phyloP scores from a whole-genome alignment of 169 alveolate genomes.

The Plasmodium yoelii region DNA sequence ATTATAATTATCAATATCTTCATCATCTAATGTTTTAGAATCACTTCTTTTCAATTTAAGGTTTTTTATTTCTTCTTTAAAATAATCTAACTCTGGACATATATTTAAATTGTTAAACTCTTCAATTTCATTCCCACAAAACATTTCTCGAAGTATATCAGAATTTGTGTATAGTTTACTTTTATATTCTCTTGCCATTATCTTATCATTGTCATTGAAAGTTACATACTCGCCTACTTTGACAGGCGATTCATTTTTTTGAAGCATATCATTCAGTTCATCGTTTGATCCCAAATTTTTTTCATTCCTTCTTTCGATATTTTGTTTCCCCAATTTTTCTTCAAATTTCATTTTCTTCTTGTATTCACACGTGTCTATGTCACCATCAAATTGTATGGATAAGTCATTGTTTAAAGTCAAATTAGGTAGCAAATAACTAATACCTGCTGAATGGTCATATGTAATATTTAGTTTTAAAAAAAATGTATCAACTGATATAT shows the following conservation, averaged over 20 bases:
- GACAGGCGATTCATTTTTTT: neutral
- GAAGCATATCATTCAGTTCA: neutral
- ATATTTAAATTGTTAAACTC: conserved; percentile 42
- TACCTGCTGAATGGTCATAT: conserved; percentile 52
- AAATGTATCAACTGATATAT: conserved; percentile 69
- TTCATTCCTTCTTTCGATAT: conserved; percentile 2
- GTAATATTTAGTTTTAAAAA: conserved; percentile 74
- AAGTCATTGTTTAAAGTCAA: conserved; percentile 65
- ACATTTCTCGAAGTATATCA: conserved; percentile 9
- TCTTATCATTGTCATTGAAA: conserved; percentile 1
- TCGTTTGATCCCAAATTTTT: neutral
- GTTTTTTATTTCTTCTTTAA: conserved; percentile 62
- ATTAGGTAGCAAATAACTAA: conserved; percentile 55
- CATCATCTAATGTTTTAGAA: conserved; percentile 45
- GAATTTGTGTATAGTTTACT: conserved; percentile 24
- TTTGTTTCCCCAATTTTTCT: conserved; percentile 1
- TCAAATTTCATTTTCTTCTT: conserved; percentile 49
- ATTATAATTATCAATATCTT: conserved; percentile 10
- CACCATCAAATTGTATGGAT: conserved; percentile 77
- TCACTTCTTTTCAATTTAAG: conserved; percentile 41
- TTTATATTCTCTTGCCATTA: conserved; percentile 18
- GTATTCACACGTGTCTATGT: conserved; percentile 66
- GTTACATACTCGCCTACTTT: neutral
- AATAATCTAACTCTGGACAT: conserved; percentile 72
- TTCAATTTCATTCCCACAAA: conserved; percentile 21